Conservation (phyloP, 2,329 filamentous ascomycete genomes). For the Fusarium tupiense region DNA sequence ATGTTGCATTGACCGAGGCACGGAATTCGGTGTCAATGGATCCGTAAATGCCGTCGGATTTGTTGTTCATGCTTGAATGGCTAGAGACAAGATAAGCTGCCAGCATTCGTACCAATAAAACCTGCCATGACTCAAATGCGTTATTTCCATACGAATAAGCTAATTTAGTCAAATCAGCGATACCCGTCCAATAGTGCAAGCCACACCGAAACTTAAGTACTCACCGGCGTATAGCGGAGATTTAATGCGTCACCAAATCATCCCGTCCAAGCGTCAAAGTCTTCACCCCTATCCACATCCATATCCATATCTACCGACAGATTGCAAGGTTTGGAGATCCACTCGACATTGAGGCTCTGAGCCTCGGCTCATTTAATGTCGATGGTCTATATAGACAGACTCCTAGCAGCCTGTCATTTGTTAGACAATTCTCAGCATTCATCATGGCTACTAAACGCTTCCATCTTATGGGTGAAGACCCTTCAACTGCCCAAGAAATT, state of each 20-base stretch:
- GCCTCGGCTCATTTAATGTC: conserved; percentile 4
- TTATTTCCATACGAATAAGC: background rate
- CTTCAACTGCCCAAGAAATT: conserved; percentile 49
- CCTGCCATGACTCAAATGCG: background rate
- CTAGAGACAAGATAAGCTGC: background rate
- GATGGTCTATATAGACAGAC: conserved; percentile 26
- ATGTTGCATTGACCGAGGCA: conserved; percentile 17
- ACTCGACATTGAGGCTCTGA: conserved; percentile 4
- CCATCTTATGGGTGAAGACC: conserved; percentile 54
- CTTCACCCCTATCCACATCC: conserved; percentile 9
- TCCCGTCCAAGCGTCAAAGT: conserved; percentile 13
- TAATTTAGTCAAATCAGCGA: background rate
- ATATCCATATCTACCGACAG: conserved; percentile 11
- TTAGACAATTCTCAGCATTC: background rate
- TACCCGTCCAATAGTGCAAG: background rate
- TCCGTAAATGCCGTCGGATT: background rate
- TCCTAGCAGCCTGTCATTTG: background rate
- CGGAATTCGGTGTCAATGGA: conserved; percentile 7
- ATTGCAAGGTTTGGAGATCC: conserved; percentile 14
- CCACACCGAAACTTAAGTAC: background rate
- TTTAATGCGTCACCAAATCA: conserved; percentile 16
- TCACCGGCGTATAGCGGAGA: conserved; percentile 6
- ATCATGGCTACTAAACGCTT: conserved; percentile 53
- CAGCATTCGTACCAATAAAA: background rate
- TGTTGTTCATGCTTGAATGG: background rate